Evolutionary conservation across 768 basidiomycete genomes (phyloP).

Genomic region (Lentinula raphanica): DNA sequence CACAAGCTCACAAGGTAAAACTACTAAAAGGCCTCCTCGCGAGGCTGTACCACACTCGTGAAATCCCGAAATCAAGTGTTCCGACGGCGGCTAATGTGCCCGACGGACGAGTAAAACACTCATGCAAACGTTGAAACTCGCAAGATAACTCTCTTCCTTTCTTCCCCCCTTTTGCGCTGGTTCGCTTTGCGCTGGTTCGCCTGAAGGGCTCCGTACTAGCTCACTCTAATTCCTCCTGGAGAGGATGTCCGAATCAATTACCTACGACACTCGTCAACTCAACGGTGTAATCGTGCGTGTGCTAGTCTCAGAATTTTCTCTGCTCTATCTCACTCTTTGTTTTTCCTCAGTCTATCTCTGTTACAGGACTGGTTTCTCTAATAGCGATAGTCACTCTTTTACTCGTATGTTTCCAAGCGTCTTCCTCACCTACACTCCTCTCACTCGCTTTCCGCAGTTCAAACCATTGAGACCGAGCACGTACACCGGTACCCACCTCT

Average conservation of each 20-base stretch:
- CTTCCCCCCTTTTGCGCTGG: neutral
- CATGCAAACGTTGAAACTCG: no score
- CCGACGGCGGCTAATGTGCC: no score
- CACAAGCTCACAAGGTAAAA: no score
- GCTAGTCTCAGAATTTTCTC: neutral
- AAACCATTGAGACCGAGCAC: slow-evolving; percentile 1
- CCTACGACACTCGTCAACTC: slow-evolving; percentile 1
- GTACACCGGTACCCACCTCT: slow-evolving; percentile 14
- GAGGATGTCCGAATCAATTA: neutral
- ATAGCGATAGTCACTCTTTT: slow-evolving; percentile 12
- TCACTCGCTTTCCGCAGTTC: slow-evolving; percentile 1
- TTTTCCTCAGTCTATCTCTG: slow-evolving; percentile 10
- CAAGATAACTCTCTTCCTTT: no score
- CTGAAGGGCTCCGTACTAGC: neutral
- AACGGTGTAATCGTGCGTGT: slow-evolving; percentile 5
- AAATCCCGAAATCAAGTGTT: no score
- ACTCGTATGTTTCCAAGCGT: slow-evolving; percentile 11
- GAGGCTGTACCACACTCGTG: no score
- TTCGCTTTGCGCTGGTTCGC: no score
- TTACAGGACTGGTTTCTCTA: slow-evolving; percentile 14
- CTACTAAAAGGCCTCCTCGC: no score
- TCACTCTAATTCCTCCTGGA: neutral
- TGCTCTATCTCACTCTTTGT: neutral
- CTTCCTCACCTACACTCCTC: neutral
- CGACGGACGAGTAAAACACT: no score